phyloP scores from a whole-genome alignment of 768 basidiomycete genomes.

The Lyophyllum shimeji region DNA sequence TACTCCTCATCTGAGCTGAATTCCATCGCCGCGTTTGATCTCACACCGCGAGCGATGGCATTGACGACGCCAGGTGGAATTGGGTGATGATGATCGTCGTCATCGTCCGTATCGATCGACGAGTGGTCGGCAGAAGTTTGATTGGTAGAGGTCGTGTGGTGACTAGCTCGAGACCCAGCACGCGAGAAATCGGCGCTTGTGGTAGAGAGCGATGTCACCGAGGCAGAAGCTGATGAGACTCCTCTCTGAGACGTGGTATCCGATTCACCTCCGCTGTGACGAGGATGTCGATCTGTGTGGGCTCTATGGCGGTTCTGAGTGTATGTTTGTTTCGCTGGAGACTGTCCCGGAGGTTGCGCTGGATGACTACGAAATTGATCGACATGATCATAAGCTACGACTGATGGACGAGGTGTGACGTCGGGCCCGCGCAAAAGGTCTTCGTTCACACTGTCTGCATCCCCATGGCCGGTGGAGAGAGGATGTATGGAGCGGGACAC shows the following conservation, averaged over 20 bases:
- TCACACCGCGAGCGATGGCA: slow-evolving; percentile 22
- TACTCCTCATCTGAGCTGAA: slow-evolving; percentile 51
- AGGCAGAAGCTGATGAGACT: slow-evolving; percentile 43
- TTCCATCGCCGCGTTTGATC: slow-evolving; percentile 32
- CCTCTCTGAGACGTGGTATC: slow-evolving; percentile 51
- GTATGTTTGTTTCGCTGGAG: slow-evolving; percentile 7
- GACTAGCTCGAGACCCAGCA: slow-evolving; percentile 26
- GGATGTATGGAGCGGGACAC: slow-evolving; percentile 34
- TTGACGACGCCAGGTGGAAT: slow-evolving; percentile 21
- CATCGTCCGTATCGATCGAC: slow-evolving; percentile 37
- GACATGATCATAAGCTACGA: slow-evolving; percentile 30
- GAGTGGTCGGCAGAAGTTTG: slow-evolving; percentile 36
- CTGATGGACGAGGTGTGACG: slow-evolving; percentile 52
- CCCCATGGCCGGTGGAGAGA: slow-evolving; percentile 29
- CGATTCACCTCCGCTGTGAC: slow-evolving; percentile 16
- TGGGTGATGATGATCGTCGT: slow-evolving; percentile 32
- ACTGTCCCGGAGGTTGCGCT: slow-evolving; percentile 25
- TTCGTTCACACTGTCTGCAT: slow-evolving; percentile 34
- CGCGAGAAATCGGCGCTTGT: slow-evolving; percentile 31
- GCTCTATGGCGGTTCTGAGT: slow-evolving; percentile 4
- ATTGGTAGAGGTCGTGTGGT: slow-evolving; percentile 30
- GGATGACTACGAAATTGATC: slow-evolving; percentile 29
- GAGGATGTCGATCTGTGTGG: slow-evolving; percentile 10
- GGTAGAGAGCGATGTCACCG: slow-evolving; percentile 41
- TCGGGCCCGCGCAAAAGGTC: slow-evolving; percentile 35